Base-by-base conservation (phyloP, 1,284 basidiomycete species). In the Wallemia hederae region DNA sequence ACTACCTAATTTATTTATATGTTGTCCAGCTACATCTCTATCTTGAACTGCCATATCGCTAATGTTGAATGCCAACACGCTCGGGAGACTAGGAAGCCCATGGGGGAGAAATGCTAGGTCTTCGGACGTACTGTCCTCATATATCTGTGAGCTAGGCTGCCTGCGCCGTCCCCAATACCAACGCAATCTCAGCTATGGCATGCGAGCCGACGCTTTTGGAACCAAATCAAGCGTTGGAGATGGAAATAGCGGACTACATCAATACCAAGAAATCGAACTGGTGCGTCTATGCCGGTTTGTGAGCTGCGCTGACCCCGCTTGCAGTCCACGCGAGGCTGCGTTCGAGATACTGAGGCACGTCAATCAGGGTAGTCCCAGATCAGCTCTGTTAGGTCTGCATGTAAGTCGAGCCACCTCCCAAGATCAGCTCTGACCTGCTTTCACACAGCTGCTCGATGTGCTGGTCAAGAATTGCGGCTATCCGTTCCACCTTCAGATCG, bases 221-320 rank as follows among this genome's bases (percentile, higher is more conserved):
- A 69, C 87, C 90, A 22, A 94, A 97, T 71, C 85, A 92, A 72
- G 82, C 87, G 0, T 75, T 85, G 57, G 88, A 96, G 71, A 78
- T 98, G 64, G 90, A 97, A 71, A 81, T 98, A 57, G 88, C 89
- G 27, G 89, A 92, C 65, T 80, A 83, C 67, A 81, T 99, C 72
- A 94, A 92, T 71, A 75, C 76, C 65, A 97, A 96, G 75, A 97
- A 97, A 72, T 91, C 90, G 0, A 98, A 99, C 74, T 89, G 79
- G 85, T 91, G 72, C 66, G 85, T 75, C 9, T 24, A 27, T 25
- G 28, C 58, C 55, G n/a, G 33, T 31, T 62, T 7, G 1, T 24
- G 25, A 15, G 26, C 1, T 17, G 3, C 39, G 39, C 49, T 60
- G 59, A 34, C 28, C 27, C 24, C 2, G 19, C 9, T 14, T 3